Percentiles rank a stretch among this genome's conserved stretches.
Evolutionary conservation across 2,329 filamentous ascomycete species (phyloP).

Genomic region (Cladosporium sp.): DNA sequence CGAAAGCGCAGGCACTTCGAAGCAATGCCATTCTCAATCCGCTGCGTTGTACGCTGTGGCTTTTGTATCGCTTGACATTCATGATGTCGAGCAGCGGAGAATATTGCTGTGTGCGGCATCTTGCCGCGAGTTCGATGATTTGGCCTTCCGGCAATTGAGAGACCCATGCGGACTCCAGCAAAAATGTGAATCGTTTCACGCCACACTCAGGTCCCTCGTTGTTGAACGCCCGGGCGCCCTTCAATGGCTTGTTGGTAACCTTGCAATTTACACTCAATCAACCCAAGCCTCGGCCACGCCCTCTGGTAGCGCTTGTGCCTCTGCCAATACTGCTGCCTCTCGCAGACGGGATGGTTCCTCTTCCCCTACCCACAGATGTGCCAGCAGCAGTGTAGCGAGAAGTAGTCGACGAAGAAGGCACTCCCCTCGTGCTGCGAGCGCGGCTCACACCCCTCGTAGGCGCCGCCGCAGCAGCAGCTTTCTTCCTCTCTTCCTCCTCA

Average conservation of each 20-base stretch:
- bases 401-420: conserved; percentile 31
- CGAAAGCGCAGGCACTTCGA: not conserved
- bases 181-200: not conserved
- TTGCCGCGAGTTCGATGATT: not conserved
- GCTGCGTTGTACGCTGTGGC: not conserved
- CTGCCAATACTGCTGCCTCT: conserved; percentile 49
- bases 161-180: not conserved
- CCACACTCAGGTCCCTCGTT: not conserved
- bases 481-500: conserved; percentile 55
- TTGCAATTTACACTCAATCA: not conserved
- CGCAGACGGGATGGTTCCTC: conserved; percentile 47
- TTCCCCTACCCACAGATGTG: conserved; percentile 52
- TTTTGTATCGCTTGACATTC: not conserved
- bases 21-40: not conserved
- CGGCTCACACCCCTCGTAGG: conserved; percentile 35
- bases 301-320: conserved; percentile 38
- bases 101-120: not conserved
- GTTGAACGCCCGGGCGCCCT: not conserved
- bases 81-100: not conserved
- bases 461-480: conserved; percentile 52
- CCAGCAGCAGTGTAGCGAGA: conserved; percentile 45
- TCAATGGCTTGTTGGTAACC: not conserved
- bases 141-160: no score
- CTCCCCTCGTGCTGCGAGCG: conserved; percentile 30
- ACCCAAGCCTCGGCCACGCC: conserved; percentile 32